Base-by-base conservation (phyloP, 2,329 filamentous ascomycete species). In the Erysiphe pulchra region DNA sequence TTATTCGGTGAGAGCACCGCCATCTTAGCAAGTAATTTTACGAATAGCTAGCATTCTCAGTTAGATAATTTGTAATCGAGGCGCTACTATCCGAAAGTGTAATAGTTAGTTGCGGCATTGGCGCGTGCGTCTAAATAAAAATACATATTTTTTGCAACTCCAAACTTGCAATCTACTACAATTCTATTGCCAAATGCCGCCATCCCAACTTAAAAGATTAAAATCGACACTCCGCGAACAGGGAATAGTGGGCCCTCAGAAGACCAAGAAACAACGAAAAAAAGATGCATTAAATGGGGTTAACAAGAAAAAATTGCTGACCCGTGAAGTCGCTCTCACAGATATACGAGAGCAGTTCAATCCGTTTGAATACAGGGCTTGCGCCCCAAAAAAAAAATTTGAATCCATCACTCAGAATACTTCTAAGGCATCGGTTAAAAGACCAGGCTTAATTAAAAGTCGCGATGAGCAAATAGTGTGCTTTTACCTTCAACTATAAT, bases 301-400 rank as follows among this genome's bases (percentile, higher is more conserved):
- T 50, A 73, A 71, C 50, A 65, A 63, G 53, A 77, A 87, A 56
- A 81, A 84, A 61, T 77, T 82, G 49, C 70, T 83, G 24, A 75
- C 84, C 59, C 75, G 80, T 57, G 73, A 79, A 56, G 77, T 75
- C 47, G 82, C 85, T 14, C 69, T 98, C 50, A 76, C 81, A 54
- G 75, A 73, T 47, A 94, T 98, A 59, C 80, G 90, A 57, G 86
- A 95, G 57, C 80, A 86, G 53, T 95, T 95, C 71, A 98, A 98
- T 60, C 90, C 90, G 0, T 98, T 98, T 62, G 90, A 98, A 58
- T 73, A 93, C 59, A 92, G 92, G 62, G 75, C 80, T 48, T 75
- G 79, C 37, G 69, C 77, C 1, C 71, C 79, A 48, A 80, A 77
- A 0, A 76, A 76, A 47, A 95, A 95, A 56, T 92, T 92, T 52